These are phyloP conservation scores for Nicotiana rustica DNA, from an alignment of 305 asterid species.

Conservation along the genomic window DNA sequence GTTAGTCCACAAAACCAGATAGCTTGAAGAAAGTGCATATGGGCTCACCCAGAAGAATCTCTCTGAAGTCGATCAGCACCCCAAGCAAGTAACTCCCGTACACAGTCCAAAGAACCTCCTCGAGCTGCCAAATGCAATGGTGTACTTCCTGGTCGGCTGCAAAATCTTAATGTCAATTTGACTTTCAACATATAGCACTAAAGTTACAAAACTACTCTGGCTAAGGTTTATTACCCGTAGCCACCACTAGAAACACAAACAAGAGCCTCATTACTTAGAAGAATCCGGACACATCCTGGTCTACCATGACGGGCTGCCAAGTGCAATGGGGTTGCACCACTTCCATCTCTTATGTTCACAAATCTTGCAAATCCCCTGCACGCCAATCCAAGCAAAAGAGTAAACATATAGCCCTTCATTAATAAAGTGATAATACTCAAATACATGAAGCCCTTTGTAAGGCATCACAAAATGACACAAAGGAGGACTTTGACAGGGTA, in stretches of 20 bases:
- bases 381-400: conserved; percentile 39
- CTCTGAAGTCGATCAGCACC: conserved; percentile 85
- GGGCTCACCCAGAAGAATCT: conserved; percentile 78
- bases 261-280: conserved; percentile 79
- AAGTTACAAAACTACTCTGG: background rate
- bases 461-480: background rate
- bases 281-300: conserved; percentile 64
- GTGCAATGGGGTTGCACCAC: conserved; percentile 89
- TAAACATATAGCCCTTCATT: conserved; percentile 25
- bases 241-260: conserved; percentile 81
- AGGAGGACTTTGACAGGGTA: background rate
- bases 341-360: conserved; percentile 77
- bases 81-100: conserved; percentile 84
- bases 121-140: conserved; percentile 94
- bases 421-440: background rate
- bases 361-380: conserved; percentile 92
- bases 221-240: conserved; percentile 53
- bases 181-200: conserved; percentile 18
- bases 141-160: conserved; percentile 77
- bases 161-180: conserved; percentile 33
- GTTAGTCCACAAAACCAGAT: background rate
- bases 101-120: conserved; percentile 86
- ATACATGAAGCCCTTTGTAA: background rate
- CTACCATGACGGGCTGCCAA: conserved; percentile 79
- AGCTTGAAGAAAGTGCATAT: background rate